A percentile compares a stretch with the other conserved stretches of the same genome.
phyloP scores from a whole-genome alignment of 2,329 filamentous ascomycete genomes.

The Penicillium polonicum region DNA sequence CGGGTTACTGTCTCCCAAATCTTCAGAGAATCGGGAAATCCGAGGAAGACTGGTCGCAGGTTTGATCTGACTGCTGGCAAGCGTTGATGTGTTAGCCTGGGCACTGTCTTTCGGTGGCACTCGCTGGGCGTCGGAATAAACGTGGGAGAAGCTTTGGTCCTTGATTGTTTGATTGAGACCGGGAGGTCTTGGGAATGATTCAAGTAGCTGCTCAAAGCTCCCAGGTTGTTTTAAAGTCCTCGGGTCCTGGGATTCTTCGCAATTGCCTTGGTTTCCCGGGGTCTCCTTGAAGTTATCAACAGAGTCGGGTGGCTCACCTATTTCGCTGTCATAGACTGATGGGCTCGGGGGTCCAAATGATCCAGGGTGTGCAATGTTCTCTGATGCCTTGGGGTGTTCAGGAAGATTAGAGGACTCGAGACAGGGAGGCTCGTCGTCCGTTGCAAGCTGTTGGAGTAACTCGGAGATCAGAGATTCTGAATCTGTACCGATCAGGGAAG shows the following conservation, averaged over 20 bases:
- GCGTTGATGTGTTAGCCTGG: not conserved
- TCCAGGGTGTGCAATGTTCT: not conserved
- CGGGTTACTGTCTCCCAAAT: not conserved
- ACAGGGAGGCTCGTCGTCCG: not conserved
- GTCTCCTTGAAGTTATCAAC: not conserved
- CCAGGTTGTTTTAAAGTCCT: not conserved
- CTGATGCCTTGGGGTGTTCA: not conserved
- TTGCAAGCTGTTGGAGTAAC: not conserved
- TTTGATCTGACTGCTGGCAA: not conserved
- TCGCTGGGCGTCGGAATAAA: not conserved
- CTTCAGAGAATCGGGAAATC: not conserved
- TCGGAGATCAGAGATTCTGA: not conserved
- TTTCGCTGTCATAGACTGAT: conserved; percentile 4
- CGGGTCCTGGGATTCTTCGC: not conserved
- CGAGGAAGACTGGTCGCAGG: not conserved
- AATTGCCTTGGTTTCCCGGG: not conserved
- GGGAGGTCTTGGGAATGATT: conserved; percentile 3
- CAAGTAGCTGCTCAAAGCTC: not conserved
- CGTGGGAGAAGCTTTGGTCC: not conserved
- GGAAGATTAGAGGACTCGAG: not conserved
- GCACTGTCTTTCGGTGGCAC: not conserved
- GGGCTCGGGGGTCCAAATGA: not conserved
- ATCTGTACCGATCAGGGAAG: not conserved
- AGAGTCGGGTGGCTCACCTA: conserved; percentile 1
- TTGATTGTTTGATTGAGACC: not conserved